Base-by-base conservation (phyloP, 495 filamentous ascomycete species). In the Neurospora cerealis region DNA sequence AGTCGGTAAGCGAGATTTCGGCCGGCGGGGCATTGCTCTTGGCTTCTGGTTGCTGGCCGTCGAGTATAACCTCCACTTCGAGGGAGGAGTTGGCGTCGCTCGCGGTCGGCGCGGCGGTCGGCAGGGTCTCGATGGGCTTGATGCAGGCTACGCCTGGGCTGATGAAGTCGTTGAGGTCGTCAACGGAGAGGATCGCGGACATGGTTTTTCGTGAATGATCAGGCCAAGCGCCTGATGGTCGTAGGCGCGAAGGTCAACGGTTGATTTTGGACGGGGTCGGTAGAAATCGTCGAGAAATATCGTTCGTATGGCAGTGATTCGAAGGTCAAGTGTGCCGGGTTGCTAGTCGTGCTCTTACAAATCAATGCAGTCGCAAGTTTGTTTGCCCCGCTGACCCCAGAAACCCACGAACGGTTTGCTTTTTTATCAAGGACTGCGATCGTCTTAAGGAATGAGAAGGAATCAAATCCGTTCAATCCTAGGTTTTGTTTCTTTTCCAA, bases 91-190 rank as follows among this genome's bases (percentile, higher is more conserved):
- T 66, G 54, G 15, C 54, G 24, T 66, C 28, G 54, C 54, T 19
- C 28, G 28, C 28, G 28, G 54, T 6, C 15, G 54, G 54, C 54
- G 54, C 28, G 2, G 82, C 74, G 44, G 81, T 76, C 0, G 94
- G 95, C 15, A 98, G 87, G 1, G 93, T 93, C 81, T 99, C 96
- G 76, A 99, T 89, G 24, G 96, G 96, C 79, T 99, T 99, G 82
- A 99, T 98, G 83, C 96, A 99, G 42, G 96, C 96, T 74, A 99
- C 93, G 42, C 96, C 96, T 8, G 96, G 96, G 39, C 92, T 94
- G 79, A 99, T 99, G 85, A 99, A 99, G 86, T 99, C 96, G 85
- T 99, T 99, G 74, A 99, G 86, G 81, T 97, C 94, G 83, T 98
- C 95, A 74, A 92, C 93, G 70, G 95, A 98, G 73, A 99, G 91